Percentiles rank a stretch among this genome's conserved stretches.
Evolutionary conservation across 768 basidiomycete species (phyloP).

Genomic region (Podaxis carcinomalis): DNA sequence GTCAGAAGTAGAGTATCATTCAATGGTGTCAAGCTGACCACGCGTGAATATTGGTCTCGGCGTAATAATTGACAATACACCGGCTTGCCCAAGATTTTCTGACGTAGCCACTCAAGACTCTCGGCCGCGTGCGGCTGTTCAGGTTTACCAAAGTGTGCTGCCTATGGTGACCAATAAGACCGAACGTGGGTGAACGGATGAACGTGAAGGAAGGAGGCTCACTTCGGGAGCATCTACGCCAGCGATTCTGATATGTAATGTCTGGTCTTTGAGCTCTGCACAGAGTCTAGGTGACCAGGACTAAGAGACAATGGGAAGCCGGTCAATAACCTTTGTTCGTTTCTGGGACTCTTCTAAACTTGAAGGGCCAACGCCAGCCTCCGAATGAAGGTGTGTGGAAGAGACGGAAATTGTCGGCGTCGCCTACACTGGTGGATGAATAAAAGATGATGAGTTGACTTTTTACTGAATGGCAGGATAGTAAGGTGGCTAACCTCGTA

Average conservation of each 20-base stretch:
- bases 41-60: constrained; percentile 80
- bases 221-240: constrained; percentile 95
- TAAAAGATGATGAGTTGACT: constrained; percentile 1
- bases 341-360: constrained; percentile 60
- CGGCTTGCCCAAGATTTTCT: constrained; percentile 47
- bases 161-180: constrained; percentile 31
- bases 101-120: constrained; percentile 67
- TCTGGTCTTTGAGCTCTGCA: constrained; percentile 72
- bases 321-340: constrained; percentile 45
- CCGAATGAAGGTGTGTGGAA: constrained; percentile 83
- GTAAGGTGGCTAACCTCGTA: constrained; percentile 51
- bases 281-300: not conserved
- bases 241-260: constrained; percentile 83
- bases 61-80: constrained; percentile 71
- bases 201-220: constrained; percentile 6
- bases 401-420: constrained; percentile 84
- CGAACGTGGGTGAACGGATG: not conserved
- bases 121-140: constrained; percentile 75
- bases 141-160: constrained; percentile 79
- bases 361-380: constrained; percentile 65
- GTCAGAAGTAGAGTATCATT: not conserved
- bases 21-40: constrained; percentile 43
- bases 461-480: not conserved
- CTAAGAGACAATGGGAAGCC: not conserved
- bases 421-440: constrained; percentile 57